These are phyloP conservation scores for Curvularia sp. DNA, from an alignment of 2,329 filamentous ascomycete species.

Conservation along the genomic window DNA sequence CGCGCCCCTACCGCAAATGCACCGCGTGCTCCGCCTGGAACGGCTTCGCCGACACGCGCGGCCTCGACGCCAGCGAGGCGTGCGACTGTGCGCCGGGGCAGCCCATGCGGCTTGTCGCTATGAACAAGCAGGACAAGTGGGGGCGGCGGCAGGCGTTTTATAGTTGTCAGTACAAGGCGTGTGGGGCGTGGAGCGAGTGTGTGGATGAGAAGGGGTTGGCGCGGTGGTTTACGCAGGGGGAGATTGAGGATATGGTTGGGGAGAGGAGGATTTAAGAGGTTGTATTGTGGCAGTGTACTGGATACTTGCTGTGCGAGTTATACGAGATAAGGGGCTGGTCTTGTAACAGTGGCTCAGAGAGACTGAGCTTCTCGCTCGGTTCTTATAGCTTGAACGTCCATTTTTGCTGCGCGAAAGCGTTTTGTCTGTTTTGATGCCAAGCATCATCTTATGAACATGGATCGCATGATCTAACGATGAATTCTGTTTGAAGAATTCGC, in stretches of 20 bases:
- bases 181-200: not conserved
- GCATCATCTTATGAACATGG: not conserved
- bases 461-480: not conserved
- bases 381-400: too few species aligned
- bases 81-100: not conserved
- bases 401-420: not conserved
- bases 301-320: too few species aligned
- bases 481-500: not conserved
- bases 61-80: not conserved
- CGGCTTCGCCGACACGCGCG: slow-evolving; percentile 8
- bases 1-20: slow-evolving; percentile 3
- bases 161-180: slow-evolving; percentile 13
- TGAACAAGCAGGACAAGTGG: not conserved
- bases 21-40: slow-evolving; percentile 5
- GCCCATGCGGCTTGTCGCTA: slow-evolving; percentile 1
- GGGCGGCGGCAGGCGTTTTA: slow-evolving; percentile 8
- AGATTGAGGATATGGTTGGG: not conserved
- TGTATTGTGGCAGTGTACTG: too few species aligned
- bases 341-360: not conserved
- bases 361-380: not conserved
- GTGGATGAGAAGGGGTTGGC: not conserved
- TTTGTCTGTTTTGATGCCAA: not conserved
- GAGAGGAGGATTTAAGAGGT: not conserved
- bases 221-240: not conserved
- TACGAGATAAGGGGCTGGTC: not conserved